Conservation (phyloP, 139 green algal genomes). For the Chlamydomonas schloesseri region DNA sequence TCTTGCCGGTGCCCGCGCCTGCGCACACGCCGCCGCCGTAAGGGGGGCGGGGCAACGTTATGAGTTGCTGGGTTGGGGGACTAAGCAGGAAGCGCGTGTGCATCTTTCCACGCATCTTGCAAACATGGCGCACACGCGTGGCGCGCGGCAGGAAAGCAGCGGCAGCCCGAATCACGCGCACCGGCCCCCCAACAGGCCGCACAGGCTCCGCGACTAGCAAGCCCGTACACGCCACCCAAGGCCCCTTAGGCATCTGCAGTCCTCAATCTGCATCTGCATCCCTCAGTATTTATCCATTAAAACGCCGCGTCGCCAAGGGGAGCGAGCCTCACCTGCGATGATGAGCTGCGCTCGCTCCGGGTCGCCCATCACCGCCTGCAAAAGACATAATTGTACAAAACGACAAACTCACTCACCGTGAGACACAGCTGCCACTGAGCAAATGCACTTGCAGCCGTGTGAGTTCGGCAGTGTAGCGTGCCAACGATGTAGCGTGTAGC, state of each 20-base stretch:
- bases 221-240: too few species aligned
- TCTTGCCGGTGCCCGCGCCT: constrained; percentile 59
- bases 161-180: background rate
- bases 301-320: too few species aligned
- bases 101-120: background rate
- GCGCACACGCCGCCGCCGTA: background rate
- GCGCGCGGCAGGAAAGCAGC: background rate
- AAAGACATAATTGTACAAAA: background rate
- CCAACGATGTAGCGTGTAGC: too few species aligned
- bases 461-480: too few species aligned
- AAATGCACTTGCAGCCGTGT: too few species aligned
- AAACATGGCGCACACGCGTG: background rate
- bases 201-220: background rate
- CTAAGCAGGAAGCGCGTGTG: too few species aligned
- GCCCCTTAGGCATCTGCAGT: too few species aligned
- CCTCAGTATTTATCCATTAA: too few species aligned
- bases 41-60: too few species aligned
- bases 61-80: too few species aligned
- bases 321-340: background rate
- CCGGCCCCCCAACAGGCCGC: background rate
- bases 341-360: background rate
- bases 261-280: too few species aligned
- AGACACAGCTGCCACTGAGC: background rate
- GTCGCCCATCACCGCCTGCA: background rate
- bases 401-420: background rate